Conservation (phyloP, 2,329 filamentous ascomycete genomes). For the Fusarium humuli region DNA sequence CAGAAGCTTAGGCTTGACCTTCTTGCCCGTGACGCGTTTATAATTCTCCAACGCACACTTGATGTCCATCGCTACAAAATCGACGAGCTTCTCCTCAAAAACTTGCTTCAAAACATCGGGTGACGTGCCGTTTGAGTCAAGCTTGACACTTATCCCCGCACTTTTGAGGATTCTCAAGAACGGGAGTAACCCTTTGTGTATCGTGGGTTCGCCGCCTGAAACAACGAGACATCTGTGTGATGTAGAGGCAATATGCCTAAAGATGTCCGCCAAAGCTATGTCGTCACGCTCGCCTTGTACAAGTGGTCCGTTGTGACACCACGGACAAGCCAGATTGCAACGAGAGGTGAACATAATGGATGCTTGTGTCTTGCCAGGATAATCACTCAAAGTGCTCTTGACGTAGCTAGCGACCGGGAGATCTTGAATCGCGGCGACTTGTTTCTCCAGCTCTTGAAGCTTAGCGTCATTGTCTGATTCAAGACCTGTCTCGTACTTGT, state of each 20-base stretch:
- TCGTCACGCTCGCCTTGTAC: conserved; percentile 35
- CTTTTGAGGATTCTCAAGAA: conserved; percentile 35
- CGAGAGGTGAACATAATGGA: conserved; percentile 43
- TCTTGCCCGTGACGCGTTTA: conserved; percentile 35
- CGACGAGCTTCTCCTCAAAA: conserved; percentile 24
- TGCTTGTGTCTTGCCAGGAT: conserved; percentile 40
- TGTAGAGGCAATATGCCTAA: conserved; percentile 28
- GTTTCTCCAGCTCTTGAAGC: conserved; percentile 12
- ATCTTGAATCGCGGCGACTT: conserved; percentile 24
- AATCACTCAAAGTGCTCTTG: conserved; percentile 40
- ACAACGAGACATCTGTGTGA: conserved; percentile 40
- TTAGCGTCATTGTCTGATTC: accelerated
- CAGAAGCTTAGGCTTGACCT: conserved; percentile 27
- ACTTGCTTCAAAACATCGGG: conserved; percentile 3
- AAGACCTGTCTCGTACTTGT: conserved; percentile 20
- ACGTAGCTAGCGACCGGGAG: conserved; percentile 38
- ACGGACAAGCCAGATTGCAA: conserved; percentile 40
- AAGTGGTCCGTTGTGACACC: conserved; percentile 42
- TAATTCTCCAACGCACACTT: conserved; percentile 44
- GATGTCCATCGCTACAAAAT: conserved; percentile 44
- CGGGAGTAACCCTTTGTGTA: conserved; percentile 37
- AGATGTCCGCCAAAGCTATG: conserved; percentile 25
- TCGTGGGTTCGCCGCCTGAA: conserved; percentile 42
- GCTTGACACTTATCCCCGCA: conserved; percentile 30
- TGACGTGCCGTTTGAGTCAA: conserved; percentile 40